Percentiles rank a stretch among this genome's conserved stretches.
Conservation (phyloP, 371 early-diverging fungal species). For the Mortierella sp. region DNA sequence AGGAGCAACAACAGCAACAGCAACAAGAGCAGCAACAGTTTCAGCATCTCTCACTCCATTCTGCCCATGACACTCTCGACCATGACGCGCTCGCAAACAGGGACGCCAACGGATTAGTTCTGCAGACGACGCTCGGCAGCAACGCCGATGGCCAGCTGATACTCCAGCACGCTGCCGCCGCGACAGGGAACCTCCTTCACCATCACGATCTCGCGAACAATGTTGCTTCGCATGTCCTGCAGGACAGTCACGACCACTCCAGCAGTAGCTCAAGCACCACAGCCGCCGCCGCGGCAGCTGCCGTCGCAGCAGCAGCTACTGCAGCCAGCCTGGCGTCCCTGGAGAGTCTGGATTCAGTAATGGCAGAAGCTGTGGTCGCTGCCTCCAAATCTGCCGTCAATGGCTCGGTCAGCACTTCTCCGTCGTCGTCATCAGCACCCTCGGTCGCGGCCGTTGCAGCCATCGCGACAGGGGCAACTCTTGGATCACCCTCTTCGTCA, state of each 20-base stretch:
- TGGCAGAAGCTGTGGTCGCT: slow-evolving; percentile 30
- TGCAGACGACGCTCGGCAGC: not conserved
- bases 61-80: not conserved
- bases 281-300: not conserved
- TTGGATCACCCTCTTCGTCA: not conserved
- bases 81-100: slow-evolving; percentile 1
- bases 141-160: slow-evolving; percentile 4
- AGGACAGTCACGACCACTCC: not conserved
- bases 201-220: slow-evolving; percentile 6
- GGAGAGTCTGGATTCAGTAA: slow-evolving; percentile 27
- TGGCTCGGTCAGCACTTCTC: not conserved
- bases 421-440: not conserved
- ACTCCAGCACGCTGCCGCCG: slow-evolving; percentile 2
- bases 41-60: slow-evolving; percentile 2
- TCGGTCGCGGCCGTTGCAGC: slow-evolving; percentile 30
- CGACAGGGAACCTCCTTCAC: not conserved
- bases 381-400: slow-evolving; percentile 15
- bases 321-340: slow-evolving; percentile 5
- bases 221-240: not conserved
- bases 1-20: slow-evolving; percentile 15
- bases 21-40: slow-evolving; percentile 16
- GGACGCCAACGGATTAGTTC: not conserved
- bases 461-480: not conserved
- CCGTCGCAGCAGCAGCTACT: not conserved
- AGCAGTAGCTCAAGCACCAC: not conserved